Percentiles rank a stretch among this genome's conserved stretches.
These are phyloP conservation scores for Eucommia ulmoides DNA, from an alignment of 257 asterid genomes.

Conservation along the genomic window DNA sequence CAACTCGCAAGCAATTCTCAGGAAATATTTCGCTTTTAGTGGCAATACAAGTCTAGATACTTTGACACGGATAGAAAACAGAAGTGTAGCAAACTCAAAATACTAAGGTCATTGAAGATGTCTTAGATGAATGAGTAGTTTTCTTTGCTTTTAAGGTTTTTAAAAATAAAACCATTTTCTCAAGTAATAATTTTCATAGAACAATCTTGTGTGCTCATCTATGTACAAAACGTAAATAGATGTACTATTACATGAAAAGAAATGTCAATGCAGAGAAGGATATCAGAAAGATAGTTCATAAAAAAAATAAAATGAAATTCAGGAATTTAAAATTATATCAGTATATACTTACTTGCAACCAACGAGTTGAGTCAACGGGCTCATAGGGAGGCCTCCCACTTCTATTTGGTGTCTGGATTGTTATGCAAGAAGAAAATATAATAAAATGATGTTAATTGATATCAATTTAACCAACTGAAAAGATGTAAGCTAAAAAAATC, in stretches of 20 bases:
- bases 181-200: neutral
- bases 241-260: constrained; percentile 4
- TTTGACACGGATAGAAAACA: too few species aligned
- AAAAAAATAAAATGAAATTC: constrained; percentile 8
- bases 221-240: too few species aligned
- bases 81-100: neutral
- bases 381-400: constrained; percentile 82
- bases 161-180: neutral
- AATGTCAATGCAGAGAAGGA: constrained; percentile 4
- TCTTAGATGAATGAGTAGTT: too few species aligned
- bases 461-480: too few species aligned
- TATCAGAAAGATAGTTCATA: constrained; percentile 3
- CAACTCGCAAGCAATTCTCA: too few species aligned
- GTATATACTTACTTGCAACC: constrained; percentile 88
- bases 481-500: too few species aligned
- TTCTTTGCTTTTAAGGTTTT: neutral
- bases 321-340: too few species aligned
- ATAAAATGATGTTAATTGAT: too few species aligned
- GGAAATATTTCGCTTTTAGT: too few species aligned
- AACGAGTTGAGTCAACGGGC: constrained; percentile 77
- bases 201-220: too few species aligned
- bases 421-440: constrained; percentile 9
- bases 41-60: too few species aligned
- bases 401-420: constrained; percentile 68
- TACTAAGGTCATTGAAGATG: too few species aligned